Base-by-base conservation (phyloP, 108 stramenopile genomes). In the Cylindrotheca fusiformis region DNA sequence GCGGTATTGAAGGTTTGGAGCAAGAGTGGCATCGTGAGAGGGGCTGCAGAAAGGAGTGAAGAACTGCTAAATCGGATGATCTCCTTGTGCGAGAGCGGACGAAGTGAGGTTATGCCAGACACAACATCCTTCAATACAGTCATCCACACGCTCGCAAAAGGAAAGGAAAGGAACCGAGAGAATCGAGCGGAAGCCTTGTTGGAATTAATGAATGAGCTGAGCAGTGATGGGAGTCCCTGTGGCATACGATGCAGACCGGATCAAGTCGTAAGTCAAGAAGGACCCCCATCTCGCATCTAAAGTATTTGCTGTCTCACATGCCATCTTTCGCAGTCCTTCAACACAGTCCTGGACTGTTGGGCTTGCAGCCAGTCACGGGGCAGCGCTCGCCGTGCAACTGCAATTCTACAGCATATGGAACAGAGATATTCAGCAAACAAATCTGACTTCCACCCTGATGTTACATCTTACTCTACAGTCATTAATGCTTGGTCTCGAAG, bases 111-210 rank as follows among this genome's bases (percentile, higher is more conserved):
- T 32, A 68, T 63, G 44, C 82, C 86, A 25, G 81, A 81, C 51
- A 80, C 82, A 10, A 72, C 65, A 36, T 81, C 82, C 32, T 87
- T 81, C 69, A 82, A 81, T 46, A 80, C 78, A 3, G 87, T 83
- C 22, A 71, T 85, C 52, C 78, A 83, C 55, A 83, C 87, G 10
- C 75, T 78, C 26, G 83, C 87, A 45, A 82, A 85, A 56, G 71
- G 79, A 18, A 65, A 74, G 69, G 73, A 80, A 27, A 59, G 66
- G 49, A 70, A 83, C 45, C 74, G 81, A 4, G 82, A 77, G 28
- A 52, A 68, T 25, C 68, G 81, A 29, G 83, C 84, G 20, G 83
- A 84, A 29, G 74, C 69, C 25, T 57, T 85, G 47, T 63, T 88
- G 4, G 65, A 82, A 22, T 68, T 70, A 55, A 84, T 88, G 87